phyloP scores from a whole-genome alignment of 139 green algal genomes.

The Chlamydomonas incerta region DNA sequence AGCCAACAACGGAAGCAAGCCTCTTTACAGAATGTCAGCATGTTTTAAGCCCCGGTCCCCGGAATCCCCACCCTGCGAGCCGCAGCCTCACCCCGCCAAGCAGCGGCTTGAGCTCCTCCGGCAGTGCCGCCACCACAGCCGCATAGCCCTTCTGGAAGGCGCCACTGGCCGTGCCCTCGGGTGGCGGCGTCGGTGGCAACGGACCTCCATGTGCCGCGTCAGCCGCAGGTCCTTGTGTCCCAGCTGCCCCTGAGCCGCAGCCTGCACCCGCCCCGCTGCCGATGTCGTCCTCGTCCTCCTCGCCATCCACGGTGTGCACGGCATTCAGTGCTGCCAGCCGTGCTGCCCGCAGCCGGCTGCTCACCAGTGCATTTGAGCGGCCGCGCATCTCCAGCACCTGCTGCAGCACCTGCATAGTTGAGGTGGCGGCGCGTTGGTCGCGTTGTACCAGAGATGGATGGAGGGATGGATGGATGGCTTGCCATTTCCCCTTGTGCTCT shows the following conservation, averaged over 20 bases:
- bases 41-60: no score
- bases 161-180: no score
- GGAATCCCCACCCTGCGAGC: no score
- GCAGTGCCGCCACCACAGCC: conserved; percentile 8
- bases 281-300: neutral
- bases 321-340: conserved; percentile 29
- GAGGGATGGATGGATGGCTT: no score
- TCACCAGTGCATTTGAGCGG: neutral
- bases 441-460: no score
- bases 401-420: conserved; percentile 44
- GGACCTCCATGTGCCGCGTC: neutral
- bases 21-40: no score
- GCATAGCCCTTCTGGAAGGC: conserved; percentile 7
- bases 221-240: no score
- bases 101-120: conserved; percentile 16
- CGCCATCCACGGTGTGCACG: neutral
- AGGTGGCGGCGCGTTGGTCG: no score
- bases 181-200: neutral
- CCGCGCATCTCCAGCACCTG: conserved; percentile 23
- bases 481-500: no score
- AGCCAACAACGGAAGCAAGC: no score
- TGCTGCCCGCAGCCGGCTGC: neutral
- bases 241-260: no score
- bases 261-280: neutral
- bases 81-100: neutral